Evolutionary conservation across 2,329 filamentous ascomycete genomes (phyloP), one percentile per base, ranked within the genome.

Genomic region (Penicillium sp.): DNA sequence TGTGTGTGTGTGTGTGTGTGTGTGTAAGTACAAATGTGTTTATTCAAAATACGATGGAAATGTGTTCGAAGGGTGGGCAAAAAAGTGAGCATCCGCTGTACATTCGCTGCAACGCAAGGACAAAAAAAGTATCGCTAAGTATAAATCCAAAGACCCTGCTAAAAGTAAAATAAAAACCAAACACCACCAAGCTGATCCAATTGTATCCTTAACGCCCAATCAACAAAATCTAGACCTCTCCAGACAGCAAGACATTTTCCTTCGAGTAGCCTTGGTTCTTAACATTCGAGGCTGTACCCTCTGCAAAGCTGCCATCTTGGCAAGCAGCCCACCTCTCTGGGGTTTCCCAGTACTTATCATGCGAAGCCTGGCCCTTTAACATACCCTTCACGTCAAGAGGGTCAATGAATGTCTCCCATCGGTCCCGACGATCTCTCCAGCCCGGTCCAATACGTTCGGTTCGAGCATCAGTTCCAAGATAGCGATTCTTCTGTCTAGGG

Each of bases 401-500:
- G 49, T 69, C 67, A 4, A 64, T 39, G 34, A 68, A 61, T 2
- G 66, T 70, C 52, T 59, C 52, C 63, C 59, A 64, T 7, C 18
- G 54, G 21, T 61, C 59, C 9, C 67, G 58, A 4, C 47, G 58
- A 46, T 70, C 67, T 26, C 52, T 63, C 68, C 67, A 70, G 10
- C 68, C 68, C 13, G 69, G 68, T 3, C 69, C 69, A 15, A 60
- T 40, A 2, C 68, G 64, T 51, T 72, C 68, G 3, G 58, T 66
- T 8, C 51, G 62, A 34, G 56, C 58, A 46, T 69, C 64, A 29
- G 52, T 52, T 30, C 61, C 67, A 5, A 72, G 61, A 54, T 69
- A 72, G 3, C 55, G 58, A 1, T 44, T 60, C 21, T 63, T 62
- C 18, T 67, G 43, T 10, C 49, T 49, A 4, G 70, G 68, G 21